Base-by-base conservation (phyloP, 2,329 filamentous ascomycete species). In the Aschersonia sp. region DNA sequence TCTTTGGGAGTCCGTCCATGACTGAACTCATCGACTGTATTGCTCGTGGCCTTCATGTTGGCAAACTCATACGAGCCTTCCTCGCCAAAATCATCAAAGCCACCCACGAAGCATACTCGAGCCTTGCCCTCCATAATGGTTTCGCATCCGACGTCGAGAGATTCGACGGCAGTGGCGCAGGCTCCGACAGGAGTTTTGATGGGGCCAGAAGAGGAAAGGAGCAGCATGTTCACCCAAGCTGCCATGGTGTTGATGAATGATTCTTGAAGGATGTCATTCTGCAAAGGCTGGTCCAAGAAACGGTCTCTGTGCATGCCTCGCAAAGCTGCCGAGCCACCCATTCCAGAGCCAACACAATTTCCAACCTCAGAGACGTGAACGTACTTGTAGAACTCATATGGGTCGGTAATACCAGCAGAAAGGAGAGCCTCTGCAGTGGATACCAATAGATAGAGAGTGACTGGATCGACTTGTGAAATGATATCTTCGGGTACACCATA, bases 201-300 rank as follows among this genome's bases (percentile, higher is more conserved):
- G 42, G 92, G 88, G 56, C 92, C 92, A 47, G 92, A 97, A 4
- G 92, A 97, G 4, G 92, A 98, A 54, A 98, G 74, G 54, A 98
- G 74, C 69, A 98, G 74, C 92, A 98, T 98, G 75, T 98, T 98
- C 50, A 98, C 89, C 92, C 92, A 98, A 12, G 92, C 92, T 57
- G 87, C 84, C 91, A 98, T 98, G 48, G 92, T 98, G 76, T 98
- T 98, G 78, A 98, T 97, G 75, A 98, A 98, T 9, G 92, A 97
- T 70, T 98, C 92, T 64, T 98, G 94, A 10, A 98, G 78, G 63
- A 98, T 96, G 62, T 98, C 92, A 70, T 97, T 98, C 70, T 98
- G 94, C 45, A 98, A 79, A 48, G 91, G 92, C 72, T 89, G 92
- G 71, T 98, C 92, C 53, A 97, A 77, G 80, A 84, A 97, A 51